Conservation (phyloP, 1,284 basidiomycete genomes). For the Boletus subluridellus region DNA sequence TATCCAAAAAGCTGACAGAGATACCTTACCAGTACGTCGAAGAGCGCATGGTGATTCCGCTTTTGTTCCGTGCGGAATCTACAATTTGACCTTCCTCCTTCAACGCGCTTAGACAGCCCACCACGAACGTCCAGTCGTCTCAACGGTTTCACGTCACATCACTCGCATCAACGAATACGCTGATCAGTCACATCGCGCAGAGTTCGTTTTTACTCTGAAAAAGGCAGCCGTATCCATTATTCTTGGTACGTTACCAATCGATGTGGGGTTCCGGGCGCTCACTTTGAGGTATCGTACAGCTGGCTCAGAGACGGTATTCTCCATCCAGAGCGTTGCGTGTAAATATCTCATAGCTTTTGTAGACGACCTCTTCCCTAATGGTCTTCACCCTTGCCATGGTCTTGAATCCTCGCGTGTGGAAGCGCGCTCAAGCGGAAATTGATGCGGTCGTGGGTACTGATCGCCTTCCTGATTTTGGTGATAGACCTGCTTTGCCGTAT, state of each 20-base stretch:
- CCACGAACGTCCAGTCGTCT: not conserved
- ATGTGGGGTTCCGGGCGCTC: not conserved
- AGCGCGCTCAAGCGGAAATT: conserved; percentile 38
- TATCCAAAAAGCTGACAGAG: conserved; percentile 4
- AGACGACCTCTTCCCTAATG: conserved; percentile 11
- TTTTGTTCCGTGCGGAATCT: not conserved
- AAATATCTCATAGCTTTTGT: not conserved
- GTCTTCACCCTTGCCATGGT: conserved; percentile 36
- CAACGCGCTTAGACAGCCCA: not conserved
- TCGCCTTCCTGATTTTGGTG: conserved; percentile 39
- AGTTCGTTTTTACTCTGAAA: conserved; percentile 6
- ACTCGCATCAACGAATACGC: not conserved
- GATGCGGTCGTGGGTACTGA: conserved; percentile 36
- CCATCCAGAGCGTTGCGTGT: not conserved
- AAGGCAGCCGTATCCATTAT: conserved; percentile 6
- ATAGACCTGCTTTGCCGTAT: conserved; percentile 38
- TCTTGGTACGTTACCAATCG: conserved; percentile 4
- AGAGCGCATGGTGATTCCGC: conserved; percentile 1
- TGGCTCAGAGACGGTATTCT: not conserved
- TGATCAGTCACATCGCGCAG: not conserved
- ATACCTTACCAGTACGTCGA: conserved; percentile 12
- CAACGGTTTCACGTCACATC: conserved; percentile 20
- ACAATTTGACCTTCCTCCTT: not conserved
- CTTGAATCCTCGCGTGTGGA: conserved; percentile 24
- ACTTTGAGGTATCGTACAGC: not conserved